Evolutionary conservation across 192 early-diverging fungal species (phyloP).

Genomic region (Entomortierella parvispora): DNA sequence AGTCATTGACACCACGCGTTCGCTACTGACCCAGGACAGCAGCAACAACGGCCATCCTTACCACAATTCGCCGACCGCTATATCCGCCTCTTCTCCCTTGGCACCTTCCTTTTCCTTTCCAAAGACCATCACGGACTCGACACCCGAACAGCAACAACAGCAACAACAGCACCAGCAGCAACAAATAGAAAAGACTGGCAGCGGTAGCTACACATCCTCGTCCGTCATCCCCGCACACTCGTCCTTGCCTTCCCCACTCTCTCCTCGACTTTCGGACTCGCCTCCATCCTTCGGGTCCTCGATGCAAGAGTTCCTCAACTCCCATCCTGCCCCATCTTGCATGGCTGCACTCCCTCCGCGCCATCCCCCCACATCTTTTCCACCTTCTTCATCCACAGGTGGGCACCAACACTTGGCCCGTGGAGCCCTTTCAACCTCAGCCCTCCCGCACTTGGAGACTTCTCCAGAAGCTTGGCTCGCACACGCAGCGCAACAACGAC

Average conservation of each 20-base stretch:
- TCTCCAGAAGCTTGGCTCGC: constrained; percentile 43
- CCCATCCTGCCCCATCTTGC: constrained; percentile 1
- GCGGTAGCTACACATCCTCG: neutral
- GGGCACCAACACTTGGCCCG: neutral
- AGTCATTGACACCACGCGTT: constrained; percentile 18
- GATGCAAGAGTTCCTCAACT: constrained; percentile 21
- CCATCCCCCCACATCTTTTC: constrained; percentile 4
- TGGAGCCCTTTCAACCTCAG: neutral
- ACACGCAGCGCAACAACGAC: constrained; percentile 42
- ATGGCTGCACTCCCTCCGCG: constrained; percentile 5
- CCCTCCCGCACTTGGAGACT: constrained; percentile 21
- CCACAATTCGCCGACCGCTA: too few species aligned
- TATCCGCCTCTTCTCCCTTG: too few species aligned
- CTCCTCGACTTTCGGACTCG: constrained; percentile 41
- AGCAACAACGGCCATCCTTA: neutral
- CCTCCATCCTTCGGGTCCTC: constrained; percentile 28
- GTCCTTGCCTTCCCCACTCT: constrained; percentile 45
- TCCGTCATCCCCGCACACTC: constrained; percentile 40
- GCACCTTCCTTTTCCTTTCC: neutral
- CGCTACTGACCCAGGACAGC: constrained; percentile 16
- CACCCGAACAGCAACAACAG: constrained; percentile 1
- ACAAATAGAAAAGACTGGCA: neutral
- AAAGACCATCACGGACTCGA: too few species aligned
- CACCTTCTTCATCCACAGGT: neutral
- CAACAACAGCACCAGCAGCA: constrained; percentile 1